Base-by-base conservation (phyloP, 2,329 filamentous ascomycete species). In the Cladosporium sp. region DNA sequence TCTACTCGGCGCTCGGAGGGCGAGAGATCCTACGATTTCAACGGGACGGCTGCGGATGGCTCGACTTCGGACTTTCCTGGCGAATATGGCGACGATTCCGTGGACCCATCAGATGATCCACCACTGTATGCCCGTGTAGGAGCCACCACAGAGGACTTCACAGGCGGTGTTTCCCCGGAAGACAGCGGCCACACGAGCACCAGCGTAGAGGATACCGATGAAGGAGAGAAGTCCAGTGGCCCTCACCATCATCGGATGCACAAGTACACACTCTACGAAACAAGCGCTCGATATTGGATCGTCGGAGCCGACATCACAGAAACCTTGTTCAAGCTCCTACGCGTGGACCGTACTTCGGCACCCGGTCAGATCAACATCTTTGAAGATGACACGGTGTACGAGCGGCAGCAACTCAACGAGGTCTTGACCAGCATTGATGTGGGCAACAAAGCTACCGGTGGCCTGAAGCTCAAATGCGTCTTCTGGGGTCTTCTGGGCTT, bases 201-300 rank as follows among this genome's bases (percentile, higher is more conserved):
- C 38, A 48, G 32, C 42, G 46, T 10, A 19, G 44, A 13, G n/a
- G 53, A 37, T 46, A 53, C 55, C 32, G 55, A 61, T 19, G 54
- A 46, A 28, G 56, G 57, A 19, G 53, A 54, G 11, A 52, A 57
- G 8, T 54, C 52, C 6, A 18, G 28, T 13, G 9, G 49, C 3
- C 18, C 34, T 22, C 37, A 53, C 19, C 59, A 61, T 4, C 64
- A 66, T 56, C 59, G 66, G 11, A 95, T 98, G 89, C 90, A 96
- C 75, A 95, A 93, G 65, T 97, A 95, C 70, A 93, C 88, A n/a
- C 74, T 98, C 18, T 97, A 98, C 70, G 93, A 98, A 74, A 98
- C 93, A 3, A 87, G 89, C 10, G 89, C 85, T 52, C 82, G 89
- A 49, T 98, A 93, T 70, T 98, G 96, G 69, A 86, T 98, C 58